Base-by-base conservation (phyloP, 768 basidiomycete species). In the Dendrothele bispora region DNA sequence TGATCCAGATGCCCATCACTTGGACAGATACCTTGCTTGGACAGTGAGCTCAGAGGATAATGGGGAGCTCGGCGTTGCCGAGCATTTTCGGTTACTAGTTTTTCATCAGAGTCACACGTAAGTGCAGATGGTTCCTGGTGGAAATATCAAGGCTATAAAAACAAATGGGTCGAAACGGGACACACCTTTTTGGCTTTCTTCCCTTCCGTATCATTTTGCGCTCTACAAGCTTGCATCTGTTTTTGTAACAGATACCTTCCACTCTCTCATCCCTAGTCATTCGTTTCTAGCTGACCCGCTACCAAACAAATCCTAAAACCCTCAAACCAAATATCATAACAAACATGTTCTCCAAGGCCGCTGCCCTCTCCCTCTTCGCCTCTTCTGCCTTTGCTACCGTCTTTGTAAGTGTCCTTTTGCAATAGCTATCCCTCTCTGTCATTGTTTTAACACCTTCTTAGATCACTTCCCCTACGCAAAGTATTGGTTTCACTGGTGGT, bases 381-480 rank as follows among this genome's bases (percentile, higher is more conserved):
- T 69, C 77, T 26, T 75, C 80, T 37, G 75, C 77, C 22, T 61
- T 80, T 43, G 86, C 80, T 38, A 79, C 57, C 40, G 69, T 86
- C 54, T 83, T 71, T 53, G 85, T 87, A 58, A 35, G 78, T 71
- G 43, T 37, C n/a, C n/a, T n/a, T 29, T 39, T 30, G n/a, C 20
- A 50, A 44, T 25, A 49, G 45, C 36, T 37, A 24, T 25, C 25
- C 25, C 25, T 7, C 20, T 24, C n/a, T 14, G 41, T 18, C 22
- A 32, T 7, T n/a, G 18, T 22, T 3, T 39, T 39, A 20, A 44
- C n/a, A 20, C 11, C 34, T 37, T 51, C 32, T 17, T 43, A 90
- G 88, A 64, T 82, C 12, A 91, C 85, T 12, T 45, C 59, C 2
- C 88, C 88, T 3, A 67, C 76, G 14, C 63, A 69, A 7, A 30